These are phyloP conservation scores for Juglanconis juglandina DNA, from an alignment of 2,329 filamentous ascomycete genomes.

Conservation along the genomic window DNA sequence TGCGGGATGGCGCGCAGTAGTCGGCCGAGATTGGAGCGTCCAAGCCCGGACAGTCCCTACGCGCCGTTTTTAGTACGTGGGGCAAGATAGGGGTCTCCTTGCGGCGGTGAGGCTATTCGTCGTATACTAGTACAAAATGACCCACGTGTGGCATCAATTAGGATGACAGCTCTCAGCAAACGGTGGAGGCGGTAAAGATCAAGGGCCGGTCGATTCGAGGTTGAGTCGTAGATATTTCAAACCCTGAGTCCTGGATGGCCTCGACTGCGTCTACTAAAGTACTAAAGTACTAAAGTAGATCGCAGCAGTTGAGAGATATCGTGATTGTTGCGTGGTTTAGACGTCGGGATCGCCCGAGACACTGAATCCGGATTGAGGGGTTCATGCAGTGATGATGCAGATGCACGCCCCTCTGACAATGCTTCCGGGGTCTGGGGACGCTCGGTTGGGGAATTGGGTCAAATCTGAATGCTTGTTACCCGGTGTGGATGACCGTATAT, in stretches of 20 bases:
- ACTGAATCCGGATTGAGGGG: neutral
- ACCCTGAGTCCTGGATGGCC: neutral
- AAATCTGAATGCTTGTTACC: neutral
- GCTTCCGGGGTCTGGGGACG: neutral
- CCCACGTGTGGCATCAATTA: neutral
- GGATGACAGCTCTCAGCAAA: neutral
- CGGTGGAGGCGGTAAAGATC: neutral
- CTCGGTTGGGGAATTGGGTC: neutral
- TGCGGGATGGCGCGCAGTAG: neutral
- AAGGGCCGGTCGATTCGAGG: neutral
- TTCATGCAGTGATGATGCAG: neutral
- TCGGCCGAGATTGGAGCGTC: neutral
- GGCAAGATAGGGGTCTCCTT: neutral
- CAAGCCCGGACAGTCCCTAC: neutral
- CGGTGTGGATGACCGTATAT: neutral
- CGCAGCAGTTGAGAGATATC: neutral
- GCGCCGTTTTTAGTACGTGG: neutral
- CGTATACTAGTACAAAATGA: neutral
- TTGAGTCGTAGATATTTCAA: neutral
- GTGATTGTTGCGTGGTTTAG: conserved; percentile 6
- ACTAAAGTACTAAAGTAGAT: neutral
- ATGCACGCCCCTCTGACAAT: neutral
- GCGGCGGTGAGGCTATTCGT: neutral
- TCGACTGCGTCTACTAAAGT: neutral
- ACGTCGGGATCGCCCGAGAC: conserved; percentile 2